Conservation (phyloP, 371 early-diverging fungal genomes). For the Mortierella sp. region DNA sequence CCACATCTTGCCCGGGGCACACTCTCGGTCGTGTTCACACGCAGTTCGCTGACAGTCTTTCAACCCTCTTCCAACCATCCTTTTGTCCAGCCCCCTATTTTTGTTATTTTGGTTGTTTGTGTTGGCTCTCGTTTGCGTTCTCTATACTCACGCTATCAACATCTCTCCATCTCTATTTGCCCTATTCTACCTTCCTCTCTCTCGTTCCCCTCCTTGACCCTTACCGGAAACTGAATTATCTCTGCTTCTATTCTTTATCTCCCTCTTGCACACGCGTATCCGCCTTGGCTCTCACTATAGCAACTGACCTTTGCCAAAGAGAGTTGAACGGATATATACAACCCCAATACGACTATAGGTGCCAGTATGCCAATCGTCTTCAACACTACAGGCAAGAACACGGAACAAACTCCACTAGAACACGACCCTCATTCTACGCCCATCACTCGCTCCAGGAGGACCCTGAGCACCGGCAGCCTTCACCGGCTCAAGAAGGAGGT, state of each 20-base stretch:
- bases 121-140: not conserved
- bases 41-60: not conserved
- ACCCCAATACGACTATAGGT: not conserved
- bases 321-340: not conserved
- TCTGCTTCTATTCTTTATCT: conserved; percentile 3
- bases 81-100: conserved; percentile 19
- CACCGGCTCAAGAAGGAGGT: conserved; percentile 29
- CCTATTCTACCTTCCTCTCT: not conserved
- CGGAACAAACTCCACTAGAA: conserved; percentile 7
- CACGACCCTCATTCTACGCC: conserved; percentile 7
- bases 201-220: not conserved
- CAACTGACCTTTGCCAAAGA: not conserved
- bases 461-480: conserved; percentile 22
- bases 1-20: not conserved
- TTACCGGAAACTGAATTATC: not conserved
- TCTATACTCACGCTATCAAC: not conserved
- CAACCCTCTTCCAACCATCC: not conserved
- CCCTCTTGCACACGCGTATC: not conserved
- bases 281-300: not conserved
- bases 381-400: conserved; percentile 9
- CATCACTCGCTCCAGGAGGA: conserved; percentile 15
- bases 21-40: not conserved
- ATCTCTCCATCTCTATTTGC: conserved; percentile 19
- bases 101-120: not conserved
- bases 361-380: conserved; percentile 28